Base-by-base conservation (phyloP, 805 yeast genomes). In the Isabelozyma pseudorhagii region DNA sequence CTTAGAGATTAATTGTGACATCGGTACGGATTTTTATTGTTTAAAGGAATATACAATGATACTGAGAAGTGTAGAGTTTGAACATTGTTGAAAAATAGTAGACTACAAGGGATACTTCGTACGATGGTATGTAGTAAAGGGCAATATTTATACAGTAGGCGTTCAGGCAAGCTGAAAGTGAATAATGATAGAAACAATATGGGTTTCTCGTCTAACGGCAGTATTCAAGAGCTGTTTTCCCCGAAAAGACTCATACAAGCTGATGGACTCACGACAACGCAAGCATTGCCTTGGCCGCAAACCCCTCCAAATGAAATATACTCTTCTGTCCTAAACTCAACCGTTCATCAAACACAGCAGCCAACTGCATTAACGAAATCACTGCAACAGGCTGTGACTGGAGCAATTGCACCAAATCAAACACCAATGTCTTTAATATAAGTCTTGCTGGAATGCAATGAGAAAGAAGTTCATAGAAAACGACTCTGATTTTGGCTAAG, bases 251-350 rank as follows among this genome's bases (percentile, higher is more conserved):
- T 15, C 17, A 15, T 15, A 15, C 17, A 15, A 15, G 17, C 17
- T 15, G 17, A 15, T 15, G 17, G 2, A 15, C 17, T 15, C 3
- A 29, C 10, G 34, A 29, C 45, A 87, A 64, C 8, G 78, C 78
- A 40, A 89, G 87, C 97, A 94, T 93, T 1, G 84, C 82, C 62
- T 81, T 85, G 0, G 97, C 97, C 15, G 89, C 80, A 63, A 90
- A 94, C 1, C 98, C 99, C 71, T 94, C 99, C 48, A 94, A 70
- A 69, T 94, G 99, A 68, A 89, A 94, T 10, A 94, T 93, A 38
- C 91, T 89, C 67, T 94, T 94, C 51, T 81, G 80, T 2, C 98
- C 99, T 50, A 87, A 70, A 50, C 91, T 82, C 51, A 94, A 75
- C 50, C 99, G 79, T 60, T 94, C 97, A 62, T 94, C 99, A 59